Evolutionary conservation across 495 filamentous ascomycete species (phyloP).

Genomic region (Opeltia flavorubescens): DNA sequence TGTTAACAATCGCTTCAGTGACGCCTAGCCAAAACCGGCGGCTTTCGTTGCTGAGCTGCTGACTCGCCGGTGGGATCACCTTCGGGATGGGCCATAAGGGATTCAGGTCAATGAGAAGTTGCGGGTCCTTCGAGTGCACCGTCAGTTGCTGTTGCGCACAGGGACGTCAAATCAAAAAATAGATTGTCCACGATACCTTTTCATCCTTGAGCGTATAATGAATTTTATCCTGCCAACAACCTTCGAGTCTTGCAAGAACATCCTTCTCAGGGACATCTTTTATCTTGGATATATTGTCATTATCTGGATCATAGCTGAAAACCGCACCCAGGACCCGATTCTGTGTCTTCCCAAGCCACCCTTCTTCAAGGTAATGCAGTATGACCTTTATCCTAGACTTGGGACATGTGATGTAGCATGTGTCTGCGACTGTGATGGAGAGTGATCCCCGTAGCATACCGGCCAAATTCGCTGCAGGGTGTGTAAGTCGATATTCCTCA

Average conservation of each 20-base stretch:
- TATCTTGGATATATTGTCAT: slow-evolving; percentile 61
- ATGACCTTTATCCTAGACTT: slow-evolving; percentile 84
- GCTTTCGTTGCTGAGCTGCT: slow-evolving; percentile 81
- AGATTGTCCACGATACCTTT: too few relatives aligned
- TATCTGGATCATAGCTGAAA: slow-evolving; percentile 71
- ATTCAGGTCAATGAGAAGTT: slow-evolving; percentile 70
- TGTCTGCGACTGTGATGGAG: slow-evolving; percentile 75
- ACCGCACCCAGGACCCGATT: slow-evolving; percentile 85
- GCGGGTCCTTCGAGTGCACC: slow-evolving; percentile 35
- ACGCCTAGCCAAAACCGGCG: slow-evolving; percentile 77
- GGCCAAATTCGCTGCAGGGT: slow-evolving; percentile 84
- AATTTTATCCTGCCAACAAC: slow-evolving; percentile 65
- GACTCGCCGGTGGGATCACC: slow-evolving; percentile 54
- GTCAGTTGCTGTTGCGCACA: background rate
- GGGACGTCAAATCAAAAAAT: slow-evolving; percentile 12
- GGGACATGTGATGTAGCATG: slow-evolving; percentile 71
- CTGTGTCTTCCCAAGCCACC: slow-evolving; percentile 82
- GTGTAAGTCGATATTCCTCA: slow-evolving; percentile 88
- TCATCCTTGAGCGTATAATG: slow-evolving; percentile 46
- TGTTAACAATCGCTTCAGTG: slow-evolving; percentile 71
- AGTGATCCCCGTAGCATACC: slow-evolving; percentile 73
- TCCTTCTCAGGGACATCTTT: slow-evolving; percentile 76
- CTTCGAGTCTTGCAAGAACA: slow-evolving; percentile 68
- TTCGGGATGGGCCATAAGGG: slow-evolving; percentile 69
- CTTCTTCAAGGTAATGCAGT: slow-evolving; percentile 82